These are phyloP conservation scores for Aotearoamyces nothofagi DNA, from an alignment of 2,329 filamentous ascomycete genomes.

Conservation along the genomic window DNA sequence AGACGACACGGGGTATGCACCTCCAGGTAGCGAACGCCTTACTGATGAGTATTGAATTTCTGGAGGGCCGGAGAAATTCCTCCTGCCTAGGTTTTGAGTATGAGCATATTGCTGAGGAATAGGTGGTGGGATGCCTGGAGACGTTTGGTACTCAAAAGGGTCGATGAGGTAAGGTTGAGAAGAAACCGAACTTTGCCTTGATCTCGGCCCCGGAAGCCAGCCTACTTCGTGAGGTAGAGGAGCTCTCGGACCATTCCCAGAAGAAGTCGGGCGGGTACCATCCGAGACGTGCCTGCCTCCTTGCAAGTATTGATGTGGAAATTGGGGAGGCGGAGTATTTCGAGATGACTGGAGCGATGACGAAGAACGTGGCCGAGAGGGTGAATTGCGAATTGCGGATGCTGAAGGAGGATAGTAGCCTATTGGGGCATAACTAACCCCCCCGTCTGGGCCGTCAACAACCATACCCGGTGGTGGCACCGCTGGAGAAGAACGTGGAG, in stretches of 20 bases:
- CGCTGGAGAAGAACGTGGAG: constrained; percentile 13
- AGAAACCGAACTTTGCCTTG: constrained; percentile 18
- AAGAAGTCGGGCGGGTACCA: constrained; percentile 20
- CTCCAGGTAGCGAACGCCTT: constrained; percentile 10
- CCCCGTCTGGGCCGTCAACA: constrained; percentile 30
- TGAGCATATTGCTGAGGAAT: constrained; percentile 19
- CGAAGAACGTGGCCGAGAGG: constrained; percentile 18
- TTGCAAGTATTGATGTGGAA: constrained; percentile 7
- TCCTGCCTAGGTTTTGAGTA: constrained; percentile 15
- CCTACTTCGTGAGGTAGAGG: constrained; percentile 32
- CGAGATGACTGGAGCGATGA: constrained; percentile 8
- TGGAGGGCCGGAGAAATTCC: constrained; percentile 18
- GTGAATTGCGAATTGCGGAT: constrained; percentile 18
- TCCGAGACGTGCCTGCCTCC: constrained; percentile 15
- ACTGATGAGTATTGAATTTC: constrained; percentile 20
- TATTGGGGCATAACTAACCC: constrained; percentile 27
- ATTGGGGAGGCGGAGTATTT: constrained; percentile 8
- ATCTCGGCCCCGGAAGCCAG: constrained; percentile 21
- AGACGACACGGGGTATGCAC: too few species aligned
- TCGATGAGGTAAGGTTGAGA: constrained; percentile 18
- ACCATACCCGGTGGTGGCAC: constrained; percentile 28
- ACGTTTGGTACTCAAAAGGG: constrained; percentile 23
- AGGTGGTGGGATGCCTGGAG: constrained; percentile 12
- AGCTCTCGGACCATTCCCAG: constrained; percentile 18
- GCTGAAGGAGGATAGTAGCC: constrained; percentile 22